Percentiles rank a stretch among this genome's conserved stretches.
These are phyloP conservation scores for Penicillium paneum DNA, from an alignment of 2,329 filamentous ascomycete genomes.

Conservation along the genomic window DNA sequence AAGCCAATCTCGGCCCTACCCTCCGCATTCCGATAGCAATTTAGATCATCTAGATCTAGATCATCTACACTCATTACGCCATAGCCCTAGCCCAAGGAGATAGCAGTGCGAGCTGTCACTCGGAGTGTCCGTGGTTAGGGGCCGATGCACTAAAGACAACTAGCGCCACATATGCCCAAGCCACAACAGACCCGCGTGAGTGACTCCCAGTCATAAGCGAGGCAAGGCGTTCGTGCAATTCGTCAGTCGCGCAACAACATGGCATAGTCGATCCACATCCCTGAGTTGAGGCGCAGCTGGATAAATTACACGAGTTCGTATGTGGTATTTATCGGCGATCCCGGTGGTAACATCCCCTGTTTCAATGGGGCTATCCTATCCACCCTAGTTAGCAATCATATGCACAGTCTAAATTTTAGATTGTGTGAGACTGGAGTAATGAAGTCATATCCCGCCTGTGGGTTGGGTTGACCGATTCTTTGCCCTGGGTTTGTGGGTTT, in stretches of 20 bases:
- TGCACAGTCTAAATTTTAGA: conserved; percentile 6
- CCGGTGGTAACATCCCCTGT: conserved; percentile 11
- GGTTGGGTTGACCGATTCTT: conserved; percentile 5
- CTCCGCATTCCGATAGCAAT: background rate
- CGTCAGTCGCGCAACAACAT: background rate
- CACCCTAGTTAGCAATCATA: background rate
- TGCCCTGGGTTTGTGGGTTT: background rate
- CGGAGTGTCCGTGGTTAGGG: conserved; percentile 4
- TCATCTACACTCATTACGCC: background rate
- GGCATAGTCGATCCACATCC: background rate
- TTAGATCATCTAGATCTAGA: background rate
- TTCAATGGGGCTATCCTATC: background rate
- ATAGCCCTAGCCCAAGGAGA: conserved; percentile 7
- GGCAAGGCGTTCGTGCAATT: background rate
- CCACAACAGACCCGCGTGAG: background rate
- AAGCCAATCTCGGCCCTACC: background rate
- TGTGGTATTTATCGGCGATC: conserved; percentile 20
- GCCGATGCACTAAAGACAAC: background rate
- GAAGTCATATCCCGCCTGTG: conserved; percentile 1
- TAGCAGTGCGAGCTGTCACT: conserved; percentile 2
- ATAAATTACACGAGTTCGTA: conserved; percentile 15
- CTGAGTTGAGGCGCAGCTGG: conserved; percentile 12
- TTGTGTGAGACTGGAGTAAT: conserved; percentile 1
- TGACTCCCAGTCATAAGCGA: conserved; percentile 1
- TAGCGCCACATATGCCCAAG: conserved; percentile 7